Conservation (phyloP, 306 rosid genomes). For the Lablab purpureus region DNA sequence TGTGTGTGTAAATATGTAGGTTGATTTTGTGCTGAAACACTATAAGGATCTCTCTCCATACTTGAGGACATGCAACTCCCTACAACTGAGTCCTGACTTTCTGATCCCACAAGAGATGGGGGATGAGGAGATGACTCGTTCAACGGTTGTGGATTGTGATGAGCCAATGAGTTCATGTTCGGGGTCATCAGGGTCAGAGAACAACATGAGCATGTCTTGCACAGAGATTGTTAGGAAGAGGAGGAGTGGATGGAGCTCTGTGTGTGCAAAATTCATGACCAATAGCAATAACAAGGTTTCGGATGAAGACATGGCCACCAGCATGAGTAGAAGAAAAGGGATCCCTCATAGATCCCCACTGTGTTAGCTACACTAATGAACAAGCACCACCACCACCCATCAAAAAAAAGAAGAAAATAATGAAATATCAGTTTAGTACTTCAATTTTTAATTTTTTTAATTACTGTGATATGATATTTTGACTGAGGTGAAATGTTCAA, state of each 20-base stretch:
- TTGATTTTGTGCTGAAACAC: slow-evolving; percentile 82
- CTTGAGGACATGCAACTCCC: slow-evolving; percentile 68
- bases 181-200: slow-evolving; percentile 78
- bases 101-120: slow-evolving; percentile 83
- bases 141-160: slow-evolving; percentile 77
- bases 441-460: slow-evolving; percentile 26
- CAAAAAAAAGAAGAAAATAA: neutral
- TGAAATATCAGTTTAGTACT: slow-evolving; percentile 4
- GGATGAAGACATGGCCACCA: slow-evolving; percentile 77
- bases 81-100: slow-evolving; percentile 84
- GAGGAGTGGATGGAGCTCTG: slow-evolving; percentile 73
- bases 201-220: slow-evolving; percentile 66
- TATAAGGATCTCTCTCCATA: slow-evolving; percentile 75
- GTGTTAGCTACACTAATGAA: slow-evolving; percentile 55
- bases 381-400: neutral
- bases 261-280: slow-evolving; percentile 68
- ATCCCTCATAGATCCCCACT: slow-evolving; percentile 95
- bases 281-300: slow-evolving; percentile 69
- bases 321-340: slow-evolving; percentile 96
- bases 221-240: slow-evolving; percentile 76
- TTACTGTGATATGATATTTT: slow-evolving; percentile 54
- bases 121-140: slow-evolving; percentile 77
- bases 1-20: slow-evolving; percentile 53
- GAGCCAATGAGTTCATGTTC: slow-evolving; percentile 80
- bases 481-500: slow-evolving; percentile 67